Conservation (phyloP, 768 basidiomycete species). For the Russula ochroleuca region DNA sequence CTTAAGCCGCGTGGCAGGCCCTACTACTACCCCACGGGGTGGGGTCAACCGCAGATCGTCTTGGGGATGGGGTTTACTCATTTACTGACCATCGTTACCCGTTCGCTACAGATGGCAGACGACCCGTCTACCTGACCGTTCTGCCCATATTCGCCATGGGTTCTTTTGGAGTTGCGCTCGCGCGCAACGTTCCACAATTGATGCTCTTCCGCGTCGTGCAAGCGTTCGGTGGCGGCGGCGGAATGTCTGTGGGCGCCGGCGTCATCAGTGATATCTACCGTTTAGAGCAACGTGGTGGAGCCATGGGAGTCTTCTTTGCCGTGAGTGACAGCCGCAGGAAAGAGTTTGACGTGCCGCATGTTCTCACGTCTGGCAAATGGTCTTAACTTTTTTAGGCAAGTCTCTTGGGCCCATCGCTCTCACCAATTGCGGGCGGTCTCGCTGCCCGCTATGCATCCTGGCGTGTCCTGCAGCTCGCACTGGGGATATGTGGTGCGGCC, state of each 20-base stretch:
- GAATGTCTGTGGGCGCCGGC: constrained; percentile 52
- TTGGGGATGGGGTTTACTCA: not conserved
- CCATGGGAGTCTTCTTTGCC: constrained; percentile 56
- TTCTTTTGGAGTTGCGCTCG: constrained; percentile 54
- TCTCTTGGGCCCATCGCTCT: constrained; percentile 57
- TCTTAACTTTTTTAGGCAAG: constrained; percentile 39
- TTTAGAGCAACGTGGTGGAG: constrained; percentile 56
- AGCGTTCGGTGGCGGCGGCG: constrained; percentile 58
- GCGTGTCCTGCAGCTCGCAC: constrained; percentile 50
- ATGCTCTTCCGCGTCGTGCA: constrained; percentile 63
- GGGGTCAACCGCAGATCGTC: not conserved
- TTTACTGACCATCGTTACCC: not conserved
- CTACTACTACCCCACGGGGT: not conserved
- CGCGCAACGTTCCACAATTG: constrained; percentile 43
- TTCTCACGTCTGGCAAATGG: not conserved
- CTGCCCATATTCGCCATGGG: constrained; percentile 57
- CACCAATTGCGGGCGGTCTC: constrained; percentile 55
- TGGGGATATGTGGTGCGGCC: constrained; percentile 42
- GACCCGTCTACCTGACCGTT: constrained; percentile 53
- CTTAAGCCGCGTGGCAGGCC: not conserved
- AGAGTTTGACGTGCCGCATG: not conserved
- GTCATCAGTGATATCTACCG: constrained; percentile 65
- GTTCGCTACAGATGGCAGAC: constrained; percentile 55
- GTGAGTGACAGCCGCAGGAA: constrained; percentile 33
- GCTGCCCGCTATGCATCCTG: constrained; percentile 61